These are phyloP conservation scores for Backusella circina DNA, from an alignment of 192 early-diverging fungal genomes.

Conservation along the genomic window DNA sequence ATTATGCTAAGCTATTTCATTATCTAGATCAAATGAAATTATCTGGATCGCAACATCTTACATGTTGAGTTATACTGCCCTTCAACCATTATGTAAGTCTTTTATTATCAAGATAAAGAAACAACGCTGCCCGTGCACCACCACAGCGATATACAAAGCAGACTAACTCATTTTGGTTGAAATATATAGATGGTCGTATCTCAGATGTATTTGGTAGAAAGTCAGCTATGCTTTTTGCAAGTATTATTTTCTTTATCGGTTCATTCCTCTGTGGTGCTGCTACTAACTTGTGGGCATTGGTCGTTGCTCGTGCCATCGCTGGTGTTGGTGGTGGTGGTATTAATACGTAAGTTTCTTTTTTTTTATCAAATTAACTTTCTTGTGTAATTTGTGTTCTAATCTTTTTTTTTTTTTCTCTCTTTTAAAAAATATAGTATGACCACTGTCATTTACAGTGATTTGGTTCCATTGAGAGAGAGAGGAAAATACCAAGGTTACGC, in stretches of 20 bases:
- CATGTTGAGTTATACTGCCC: constrained; percentile 68
- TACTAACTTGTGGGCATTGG: constrained; percentile 43
- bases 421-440: constrained; percentile 31
- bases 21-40: constrained; percentile 45
- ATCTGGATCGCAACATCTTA: constrained; percentile 84
- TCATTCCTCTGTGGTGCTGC: constrained; percentile 67
- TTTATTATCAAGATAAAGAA: too few species aligned
- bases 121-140: background rate
- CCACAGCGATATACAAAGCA: background rate
- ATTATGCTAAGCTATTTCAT: too few species aligned
- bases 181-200: constrained; percentile 40
- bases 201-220: constrained; percentile 85
- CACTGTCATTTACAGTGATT: constrained; percentile 73
- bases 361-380: background rate
- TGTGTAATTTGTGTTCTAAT: constrained; percentile 6
- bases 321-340: constrained; percentile 70
- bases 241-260: constrained; percentile 62
- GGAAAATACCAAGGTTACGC: constrained; percentile 46
- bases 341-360: constrained; percentile 20
- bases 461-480: constrained; percentile 66
- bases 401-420: background rate
- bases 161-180: background rate
- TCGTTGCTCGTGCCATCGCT: constrained; percentile 64
- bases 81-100: constrained; percentile 69
- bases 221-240: constrained; percentile 50